Evolutionary conservation across 352 stramenopile genomes (phyloP), one percentile per base, ranked within the genome.

Genomic region (Globisporangium recalcitrans): DNA sequence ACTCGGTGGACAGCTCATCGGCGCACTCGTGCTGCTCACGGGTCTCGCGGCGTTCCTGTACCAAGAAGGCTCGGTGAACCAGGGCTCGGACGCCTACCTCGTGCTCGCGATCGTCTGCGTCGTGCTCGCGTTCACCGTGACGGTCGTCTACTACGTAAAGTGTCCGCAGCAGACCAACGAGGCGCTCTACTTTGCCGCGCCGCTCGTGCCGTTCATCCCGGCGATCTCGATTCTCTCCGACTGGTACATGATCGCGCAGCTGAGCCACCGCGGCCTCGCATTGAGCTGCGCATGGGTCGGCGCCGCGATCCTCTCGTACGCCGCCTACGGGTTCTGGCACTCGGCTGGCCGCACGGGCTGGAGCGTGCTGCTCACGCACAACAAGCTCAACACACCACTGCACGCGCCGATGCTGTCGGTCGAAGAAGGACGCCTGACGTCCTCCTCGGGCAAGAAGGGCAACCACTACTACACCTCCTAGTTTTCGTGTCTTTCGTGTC

Each of bases 221-320:
- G 65, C 63, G 40, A 58, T 87, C 46, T 72, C 69, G 49, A 87
- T 89, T 49, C 52, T 82, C n/a, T 65, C 76, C 27, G 68, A 89
- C 71, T 88, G 74, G 73, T 87, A 86, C 62, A 69, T 88, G 65
- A 79, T 85, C 55, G 60, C 77, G 13, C 79, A 88, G 63, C 70
- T 86, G 38, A 42, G 56, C 16, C 54, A 71, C 48, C 51, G 76
- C 21, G 72, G 68, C 1, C 57, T 88, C 10, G 65, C 58, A 6
- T 58, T 77, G 1, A 72, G 72, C 48, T 68, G 68, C n/a, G 68
- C 69, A 21, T 88, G 77, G 77, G 71, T 88, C 58, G 70, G 36
- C 34, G 57, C 58, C 26, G 77, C 76, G 5, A 66, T 74, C 40
- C 24, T 86, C 44, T 78, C 71, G n/a, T 88, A 88, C 58, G 82